Evolutionary conservation across 345 rosid genomes (phyloP), one percentile per base, ranked within the genome.

Genomic region (Salix koriyanagi): DNA sequence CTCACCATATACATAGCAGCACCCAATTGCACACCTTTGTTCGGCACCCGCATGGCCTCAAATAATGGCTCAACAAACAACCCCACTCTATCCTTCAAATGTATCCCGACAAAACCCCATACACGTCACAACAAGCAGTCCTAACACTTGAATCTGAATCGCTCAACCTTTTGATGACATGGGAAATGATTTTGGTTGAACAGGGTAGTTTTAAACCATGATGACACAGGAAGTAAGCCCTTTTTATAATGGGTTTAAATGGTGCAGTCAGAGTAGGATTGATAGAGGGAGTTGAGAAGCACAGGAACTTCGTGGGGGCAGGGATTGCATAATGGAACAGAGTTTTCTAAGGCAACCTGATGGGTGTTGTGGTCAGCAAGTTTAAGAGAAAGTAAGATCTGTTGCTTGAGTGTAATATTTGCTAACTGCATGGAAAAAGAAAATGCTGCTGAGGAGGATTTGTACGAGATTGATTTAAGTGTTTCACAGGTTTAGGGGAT

Each of bases 361-460:
- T 70, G 75, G 37, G 82, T 79, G 69, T 79, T 75, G 46, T 6
- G 70, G 13, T 79, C 78, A 79, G 78, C 78, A 74, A 79, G 78
- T 48, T 79, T 79, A 56, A 71, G 76, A 71, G 76, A 71, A 44
- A 65, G 42, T 8, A 72, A 37, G 46, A 76, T 72, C 4, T 62
- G 23, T 23, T 81, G 71, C 54, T 81, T 76, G 65, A 81, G 73
- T 36, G 50, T 67, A 76, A 58, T 80, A 69, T 76, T 61, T 9
- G 77, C 74, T 30, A 76, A 34, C 4, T 73, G 80, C 32, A 39
- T 41, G 25, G 77, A 30, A 37, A 72, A 28, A 66, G 71, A 62
- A 36, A 72, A 52, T 41, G 72, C 71, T 25, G 26, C 39, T 61
- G 69, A 37, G 25, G 52, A 76, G 42, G 56, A 41, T 75, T 62